A percentile compares a stretch with the other conserved stretches of the same genome.
Evolutionary conservation across 164 flowering plant species (phyloP).

Genomic region (Chimonanthus praecox): DNA sequence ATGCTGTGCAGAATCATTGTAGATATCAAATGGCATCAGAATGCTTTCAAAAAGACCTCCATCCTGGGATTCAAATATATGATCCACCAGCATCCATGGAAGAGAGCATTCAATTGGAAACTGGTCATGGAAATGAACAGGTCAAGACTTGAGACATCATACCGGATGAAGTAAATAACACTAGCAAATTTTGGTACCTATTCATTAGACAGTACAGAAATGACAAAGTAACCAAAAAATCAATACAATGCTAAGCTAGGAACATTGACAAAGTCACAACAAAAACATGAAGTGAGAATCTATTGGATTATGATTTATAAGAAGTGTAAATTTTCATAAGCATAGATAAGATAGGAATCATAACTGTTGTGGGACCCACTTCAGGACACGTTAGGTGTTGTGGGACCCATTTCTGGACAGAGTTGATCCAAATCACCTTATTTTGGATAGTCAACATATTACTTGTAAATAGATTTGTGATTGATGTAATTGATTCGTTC

Average conservation of each 20-base stretch:
- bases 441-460: too few species aligned
- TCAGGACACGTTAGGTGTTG: too few species aligned
- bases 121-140: constrained; percentile 32
- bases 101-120: constrained; percentile 99
- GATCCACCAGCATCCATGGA: constrained; percentile 98
- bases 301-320: neutral
- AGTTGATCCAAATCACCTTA: too few species aligned
- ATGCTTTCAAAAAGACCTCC: constrained; percentile 85
- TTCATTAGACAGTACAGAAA: neutral
- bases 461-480: too few species aligned
- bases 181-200: neutral
- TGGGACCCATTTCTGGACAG: too few species aligned
- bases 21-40: constrained; percentile 88
- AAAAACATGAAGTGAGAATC: neutral
- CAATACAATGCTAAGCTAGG: neutral
- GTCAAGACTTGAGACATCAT: neutral
- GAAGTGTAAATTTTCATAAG: neutral
- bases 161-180: neutral
- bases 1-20: constrained; percentile 96
- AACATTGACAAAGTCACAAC: neutral
- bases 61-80: constrained; percentile 69
- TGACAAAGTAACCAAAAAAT: neutral
- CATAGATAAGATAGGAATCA: neutral
- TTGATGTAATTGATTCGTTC: too few species aligned
- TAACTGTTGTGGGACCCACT: neutral